Evolutionary conservation across 2,329 filamentous ascomycete genomes (phyloP).

Genomic region (Periglandula ipomoeae): DNA sequence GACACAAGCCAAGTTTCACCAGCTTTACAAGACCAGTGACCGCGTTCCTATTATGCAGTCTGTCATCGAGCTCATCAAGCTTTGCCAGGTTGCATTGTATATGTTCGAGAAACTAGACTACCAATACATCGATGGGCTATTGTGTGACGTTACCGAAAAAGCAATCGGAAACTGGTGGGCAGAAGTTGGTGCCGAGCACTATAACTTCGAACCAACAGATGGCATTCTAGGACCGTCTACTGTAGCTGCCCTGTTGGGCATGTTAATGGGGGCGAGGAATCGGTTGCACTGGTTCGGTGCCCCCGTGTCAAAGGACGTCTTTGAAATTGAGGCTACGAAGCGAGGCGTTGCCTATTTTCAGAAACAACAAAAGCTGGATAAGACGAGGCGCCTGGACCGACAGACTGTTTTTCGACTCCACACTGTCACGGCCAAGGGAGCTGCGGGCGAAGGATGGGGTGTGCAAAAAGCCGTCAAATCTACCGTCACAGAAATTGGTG

Average conservation of each 20-base stretch:
- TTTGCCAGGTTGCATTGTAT: constrained; percentile 82
- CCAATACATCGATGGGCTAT: constrained; percentile 81
- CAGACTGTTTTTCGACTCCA: constrained; percentile 76
- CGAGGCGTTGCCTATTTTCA: constrained; percentile 82
- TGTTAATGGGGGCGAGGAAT: constrained; percentile 84
- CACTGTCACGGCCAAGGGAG: constrained; percentile 78
- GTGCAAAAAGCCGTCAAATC: constrained; percentile 93
- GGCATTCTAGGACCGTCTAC: constrained; percentile 88
- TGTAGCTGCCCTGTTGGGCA: constrained; percentile 76
- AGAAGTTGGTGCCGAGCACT: constrained; percentile 83
- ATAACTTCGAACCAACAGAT: constrained; percentile 86
- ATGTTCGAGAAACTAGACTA: constrained; percentile 81
- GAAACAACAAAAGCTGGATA: constrained; percentile 73
- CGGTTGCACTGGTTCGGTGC: constrained; percentile 76
- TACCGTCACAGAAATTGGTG: constrained; percentile 85
- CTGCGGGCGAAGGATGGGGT: constrained; percentile 80
- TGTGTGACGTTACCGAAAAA: constrained; percentile 88
- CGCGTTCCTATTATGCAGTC: constrained; percentile 68
- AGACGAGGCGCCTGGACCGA: constrained; percentile 71
- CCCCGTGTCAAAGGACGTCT: constrained; percentile 81
- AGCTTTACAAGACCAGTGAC: constrained; percentile 81
- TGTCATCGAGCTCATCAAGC: constrained; percentile 79
- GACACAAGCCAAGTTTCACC: constrained; percentile 83
- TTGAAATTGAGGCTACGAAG: constrained; percentile 76
- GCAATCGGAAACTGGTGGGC: constrained; percentile 95